A percentile compares a stretch with the other conserved stretches of the same genome.
Conservation (phyloP, 768 basidiomycete genomes). For the Rhodocollybia butyracea region DNA sequence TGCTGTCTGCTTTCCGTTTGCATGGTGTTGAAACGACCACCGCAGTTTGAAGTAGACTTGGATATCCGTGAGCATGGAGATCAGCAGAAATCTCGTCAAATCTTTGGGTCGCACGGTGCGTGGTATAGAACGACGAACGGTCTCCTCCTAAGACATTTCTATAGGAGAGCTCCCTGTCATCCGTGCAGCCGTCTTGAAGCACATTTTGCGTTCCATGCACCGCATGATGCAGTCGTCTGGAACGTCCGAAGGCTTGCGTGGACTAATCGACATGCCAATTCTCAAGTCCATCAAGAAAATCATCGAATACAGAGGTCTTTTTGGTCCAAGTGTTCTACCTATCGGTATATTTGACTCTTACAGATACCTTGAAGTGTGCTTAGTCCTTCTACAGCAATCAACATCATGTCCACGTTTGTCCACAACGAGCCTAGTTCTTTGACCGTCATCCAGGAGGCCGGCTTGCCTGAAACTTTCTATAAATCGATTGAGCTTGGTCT, state of each 20-base stretch:
- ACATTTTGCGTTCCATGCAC: slow-evolving; percentile 87
- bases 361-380: slow-evolving; percentile 5
- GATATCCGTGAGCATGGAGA: slow-evolving; percentile 56
- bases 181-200: slow-evolving; percentile 81
- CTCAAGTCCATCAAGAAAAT: slow-evolving; percentile 85
- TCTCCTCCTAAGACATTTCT: slow-evolving; percentile 4
- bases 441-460: slow-evolving; percentile 87
- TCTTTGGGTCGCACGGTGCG: slow-evolving; percentile 51
- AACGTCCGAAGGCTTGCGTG: slow-evolving; percentile 90
- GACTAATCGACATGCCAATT: slow-evolving; percentile 87
- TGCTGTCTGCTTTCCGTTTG: background rate
- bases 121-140: slow-evolving; percentile 13
- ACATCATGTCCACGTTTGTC: slow-evolving; percentile 94
- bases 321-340: slow-evolving; percentile 84
- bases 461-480: slow-evolving; percentile 88
- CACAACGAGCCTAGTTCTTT: slow-evolving; percentile 98
- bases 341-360: slow-evolving; percentile 53
- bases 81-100: slow-evolving; percentile 39
- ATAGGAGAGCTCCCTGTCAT: slow-evolving; percentile 71
- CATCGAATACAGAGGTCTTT: slow-evolving; percentile 75
- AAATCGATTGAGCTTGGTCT: slow-evolving; percentile 78
- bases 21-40: slow-evolving; percentile 5
- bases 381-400: slow-evolving; percentile 59
- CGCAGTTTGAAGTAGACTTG: slow-evolving; percentile 63
- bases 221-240: slow-evolving; percentile 98